Evolutionary conservation across 2,329 filamentous ascomycete species (phyloP).

Genomic region (Ophiocordyceps camponoti-leonardi): DNA sequence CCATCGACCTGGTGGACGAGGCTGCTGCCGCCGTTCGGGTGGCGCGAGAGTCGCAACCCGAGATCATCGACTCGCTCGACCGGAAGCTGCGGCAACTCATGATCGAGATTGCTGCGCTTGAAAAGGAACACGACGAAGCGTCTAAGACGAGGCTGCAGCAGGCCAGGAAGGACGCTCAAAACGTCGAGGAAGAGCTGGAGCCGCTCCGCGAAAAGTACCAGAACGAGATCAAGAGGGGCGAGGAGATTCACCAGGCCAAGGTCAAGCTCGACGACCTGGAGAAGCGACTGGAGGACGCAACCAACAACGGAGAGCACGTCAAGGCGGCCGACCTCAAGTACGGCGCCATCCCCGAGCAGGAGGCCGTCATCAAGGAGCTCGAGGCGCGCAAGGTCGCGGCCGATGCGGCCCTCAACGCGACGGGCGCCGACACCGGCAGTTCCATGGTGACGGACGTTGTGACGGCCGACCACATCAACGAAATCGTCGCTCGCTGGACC

Average conservation of each 20-base stretch:
- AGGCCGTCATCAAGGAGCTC: slow-evolving; percentile 60
- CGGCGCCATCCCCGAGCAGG: slow-evolving; percentile 90
- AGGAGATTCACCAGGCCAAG: slow-evolving; percentile 86
- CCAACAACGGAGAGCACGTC: slow-evolving; percentile 65
- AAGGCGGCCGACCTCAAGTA: slow-evolving; percentile 91
- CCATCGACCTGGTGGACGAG: slow-evolving; percentile 91
- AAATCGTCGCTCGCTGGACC: slow-evolving; percentile 95
- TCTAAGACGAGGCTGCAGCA: slow-evolving; percentile 68
- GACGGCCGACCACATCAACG: slow-evolving; percentile 95
- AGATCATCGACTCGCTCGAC: slow-evolving; percentile 88
- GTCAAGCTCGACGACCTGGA: slow-evolving; percentile 84
- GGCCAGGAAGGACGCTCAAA: slow-evolving; percentile 80
- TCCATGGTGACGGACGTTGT: slow-evolving; percentile 84
- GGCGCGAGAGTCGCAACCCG: slow-evolving; percentile 87
- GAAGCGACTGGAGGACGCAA: slow-evolving; percentile 87
- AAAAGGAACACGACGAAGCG: slow-evolving; percentile 86
- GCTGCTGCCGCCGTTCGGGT: slow-evolving; percentile 93
- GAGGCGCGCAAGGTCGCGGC: slow-evolving; percentile 66
- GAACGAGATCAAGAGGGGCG: slow-evolving; percentile 77
- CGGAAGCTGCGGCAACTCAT: slow-evolving; percentile 77
- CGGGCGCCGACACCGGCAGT: slow-evolving; percentile 39
- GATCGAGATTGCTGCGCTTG: slow-evolving; percentile 92
- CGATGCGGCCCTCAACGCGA: slow-evolving; percentile 49
- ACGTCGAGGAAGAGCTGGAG: slow-evolving; percentile 82
- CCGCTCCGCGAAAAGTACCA: slow-evolving; percentile 93